These are phyloP conservation scores for Eustoma russellianum DNA, from an alignment of 257 asterid species.

Conservation along the genomic window DNA sequence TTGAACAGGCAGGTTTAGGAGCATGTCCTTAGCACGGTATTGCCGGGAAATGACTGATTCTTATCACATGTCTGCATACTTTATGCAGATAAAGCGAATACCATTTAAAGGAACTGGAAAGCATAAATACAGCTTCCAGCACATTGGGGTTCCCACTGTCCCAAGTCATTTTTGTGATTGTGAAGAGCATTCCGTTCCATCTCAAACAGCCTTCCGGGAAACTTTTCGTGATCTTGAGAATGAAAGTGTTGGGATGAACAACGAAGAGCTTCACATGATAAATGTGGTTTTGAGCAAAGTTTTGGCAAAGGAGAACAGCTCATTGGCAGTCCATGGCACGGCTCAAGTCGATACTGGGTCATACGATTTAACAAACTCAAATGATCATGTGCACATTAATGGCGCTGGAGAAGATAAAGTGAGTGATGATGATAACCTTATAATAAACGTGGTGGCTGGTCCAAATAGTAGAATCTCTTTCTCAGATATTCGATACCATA, in stretches of 20 bases:
- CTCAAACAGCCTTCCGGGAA: constrained; percentile 19
- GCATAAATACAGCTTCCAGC: constrained; percentile 97
- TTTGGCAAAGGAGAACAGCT: constrained; percentile 34
- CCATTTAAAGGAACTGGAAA: constrained; percentile 82
- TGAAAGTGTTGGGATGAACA: constrained; percentile 45
- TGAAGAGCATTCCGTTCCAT: constrained; percentile 61
- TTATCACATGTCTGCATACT: not conserved
- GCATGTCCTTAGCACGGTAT: not conserved
- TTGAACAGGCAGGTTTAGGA: not conserved
- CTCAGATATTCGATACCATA: constrained; percentile 27
- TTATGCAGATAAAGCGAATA: constrained; percentile 52
- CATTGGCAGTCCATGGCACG: constrained; percentile 16
- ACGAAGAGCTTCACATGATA: constrained; percentile 72
- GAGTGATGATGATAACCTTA: constrained; percentile 62
- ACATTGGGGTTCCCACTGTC: constrained; percentile 58
- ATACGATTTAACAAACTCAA: constrained; percentile 12
- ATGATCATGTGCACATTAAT: constrained; percentile 25
- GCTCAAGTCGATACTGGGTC: constrained; percentile 18
- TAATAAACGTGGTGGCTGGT: constrained; percentile 47
- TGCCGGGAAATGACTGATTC: not conserved
- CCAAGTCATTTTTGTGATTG: constrained; percentile 82
- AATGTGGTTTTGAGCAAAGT: constrained; percentile 54
- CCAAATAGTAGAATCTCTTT: constrained; percentile 21
- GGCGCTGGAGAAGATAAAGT: constrained; percentile 32
- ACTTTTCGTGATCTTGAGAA: constrained; percentile 17